Evolutionary conservation across 345 rosid genomes (phyloP).

Genomic region (Excoecaria cochinchinensis): DNA sequence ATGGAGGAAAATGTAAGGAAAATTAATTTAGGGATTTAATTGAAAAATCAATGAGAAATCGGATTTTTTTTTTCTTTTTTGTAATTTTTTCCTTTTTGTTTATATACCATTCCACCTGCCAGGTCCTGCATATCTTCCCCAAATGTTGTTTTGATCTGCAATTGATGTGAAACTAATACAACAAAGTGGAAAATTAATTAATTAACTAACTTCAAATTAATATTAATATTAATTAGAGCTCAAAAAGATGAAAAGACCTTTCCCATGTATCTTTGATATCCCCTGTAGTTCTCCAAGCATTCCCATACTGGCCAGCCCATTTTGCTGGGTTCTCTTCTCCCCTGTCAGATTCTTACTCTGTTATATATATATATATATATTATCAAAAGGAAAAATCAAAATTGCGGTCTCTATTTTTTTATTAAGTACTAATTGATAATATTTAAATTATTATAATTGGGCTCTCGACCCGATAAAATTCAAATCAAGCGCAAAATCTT

Average conservation of each 20-base stretch:
- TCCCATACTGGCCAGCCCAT: constrained; percentile 27
- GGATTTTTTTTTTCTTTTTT: no score
- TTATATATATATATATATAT: not conserved
- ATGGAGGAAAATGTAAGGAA: no score
- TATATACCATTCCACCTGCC: constrained; percentile 30
- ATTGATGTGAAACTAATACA: constrained; percentile 16
- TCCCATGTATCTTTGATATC: constrained; percentile 27
- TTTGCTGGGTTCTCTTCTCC: constrained; percentile 27
- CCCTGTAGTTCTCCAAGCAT: constrained; percentile 35
- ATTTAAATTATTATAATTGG: no score
- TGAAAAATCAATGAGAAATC: no score
- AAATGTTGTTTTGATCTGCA: constrained; percentile 24
- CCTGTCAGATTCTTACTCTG: constrained; percentile 1
- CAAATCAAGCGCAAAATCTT: no score
- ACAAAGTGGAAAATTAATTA: not conserved
- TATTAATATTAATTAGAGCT: not conserved
- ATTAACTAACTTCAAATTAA: no score
- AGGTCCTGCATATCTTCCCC: constrained; percentile 31
- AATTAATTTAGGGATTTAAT: no score
- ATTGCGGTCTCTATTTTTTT: no score
- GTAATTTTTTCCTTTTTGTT: no score
- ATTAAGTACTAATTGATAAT: no score
- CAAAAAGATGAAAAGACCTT: constrained; percentile 1
- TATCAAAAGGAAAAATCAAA: no score
- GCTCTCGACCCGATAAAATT: no score